These are phyloP conservation scores for Epichloe gansuensis DNA, from an alignment of 2,329 filamentous ascomycete species.

Conservation along the genomic window DNA sequence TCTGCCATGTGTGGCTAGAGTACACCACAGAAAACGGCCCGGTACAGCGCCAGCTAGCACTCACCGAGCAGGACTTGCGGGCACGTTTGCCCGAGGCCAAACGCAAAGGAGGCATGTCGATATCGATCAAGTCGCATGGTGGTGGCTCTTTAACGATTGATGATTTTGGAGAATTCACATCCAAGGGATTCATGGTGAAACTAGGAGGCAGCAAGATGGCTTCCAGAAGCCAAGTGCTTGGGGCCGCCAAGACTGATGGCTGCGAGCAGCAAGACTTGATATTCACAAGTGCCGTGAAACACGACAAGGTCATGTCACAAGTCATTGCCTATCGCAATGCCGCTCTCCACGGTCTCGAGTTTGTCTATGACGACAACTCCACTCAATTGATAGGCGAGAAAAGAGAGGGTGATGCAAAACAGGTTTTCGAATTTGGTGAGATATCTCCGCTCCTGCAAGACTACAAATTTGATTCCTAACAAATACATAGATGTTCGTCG, in stretches of 20 bases:
- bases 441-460: background rate
- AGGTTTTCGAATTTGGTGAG: constrained; percentile 67
- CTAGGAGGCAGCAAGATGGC: constrained; percentile 57
- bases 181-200: constrained; percentile 61
- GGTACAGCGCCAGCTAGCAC: constrained; percentile 56
- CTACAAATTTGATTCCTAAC: background rate
- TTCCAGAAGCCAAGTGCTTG: constrained; percentile 64
- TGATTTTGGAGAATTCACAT: constrained; percentile 59
- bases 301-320: constrained; percentile 60
- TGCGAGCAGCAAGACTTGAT: constrained; percentile 60
- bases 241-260: constrained; percentile 57
- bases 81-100: constrained; percentile 58
- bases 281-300: constrained; percentile 53
- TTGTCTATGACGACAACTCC: constrained; percentile 78
- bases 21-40: constrained; percentile 51
- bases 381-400: constrained; percentile 77
- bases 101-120: constrained; percentile 54
- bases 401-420: constrained; percentile 55
- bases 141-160: constrained; percentile 62
- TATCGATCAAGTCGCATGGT: constrained; percentile 65
- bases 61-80: constrained; percentile 66
- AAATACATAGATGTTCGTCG: constrained; percentile 57
- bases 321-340: constrained; percentile 66
- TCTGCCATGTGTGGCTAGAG: constrained; percentile 73
- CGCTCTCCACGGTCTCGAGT: constrained; percentile 77